phyloP scores from a whole-genome alignment of 1,139 yeast species.

The Suhomyces choctaworum region DNA sequence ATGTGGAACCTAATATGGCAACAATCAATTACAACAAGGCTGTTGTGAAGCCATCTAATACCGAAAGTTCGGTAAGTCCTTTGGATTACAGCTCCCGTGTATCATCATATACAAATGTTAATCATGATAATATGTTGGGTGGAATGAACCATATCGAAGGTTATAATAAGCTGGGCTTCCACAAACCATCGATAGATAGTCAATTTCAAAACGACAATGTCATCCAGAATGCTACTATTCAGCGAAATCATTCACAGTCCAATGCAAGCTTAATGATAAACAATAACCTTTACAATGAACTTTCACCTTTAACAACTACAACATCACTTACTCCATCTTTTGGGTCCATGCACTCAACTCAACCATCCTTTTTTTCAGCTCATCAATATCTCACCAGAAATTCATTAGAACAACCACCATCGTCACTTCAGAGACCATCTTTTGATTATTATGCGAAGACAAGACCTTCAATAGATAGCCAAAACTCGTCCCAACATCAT shows the following conservation, averaged over 20 bases:
- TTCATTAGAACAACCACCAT: conserved; percentile 40
- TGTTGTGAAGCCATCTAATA: conserved; percentile 2
- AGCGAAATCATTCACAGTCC: conserved; percentile 12
- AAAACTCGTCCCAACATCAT: conserved; percentile 20
- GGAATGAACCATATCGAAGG: neutral
- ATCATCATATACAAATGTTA: conserved; percentile 12
- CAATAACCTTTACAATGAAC: conserved; percentile 24
- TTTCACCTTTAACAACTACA: conserved; percentile 48
- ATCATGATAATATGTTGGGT: conserved; percentile 8
- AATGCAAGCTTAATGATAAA: conserved; percentile 11
- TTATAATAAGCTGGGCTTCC: conserved; percentile 1
- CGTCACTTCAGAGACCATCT: conserved; percentile 33
- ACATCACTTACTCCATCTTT: conserved; percentile 47
- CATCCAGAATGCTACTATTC: conserved; percentile 11
- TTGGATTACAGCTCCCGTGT: conserved; percentile 16
- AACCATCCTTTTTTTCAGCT: conserved; percentile 49
- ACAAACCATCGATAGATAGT: conserved; percentile 16
- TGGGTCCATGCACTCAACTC: conserved; percentile 44
- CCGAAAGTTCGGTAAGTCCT: conserved; percentile 12
- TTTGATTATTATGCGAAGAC: conserved; percentile 33
- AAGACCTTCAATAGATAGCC: conserved; percentile 32
- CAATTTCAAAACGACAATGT: conserved; percentile 12
- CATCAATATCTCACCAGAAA: conserved; percentile 43
- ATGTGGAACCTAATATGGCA: conserved; percentile 6
- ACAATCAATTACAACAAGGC: conserved; percentile 2